Evolutionary conservation across 2,329 filamentous ascomycete species (phyloP), one percentile per base, ranked within the genome.

Genomic region (Fusarium sororula): DNA sequence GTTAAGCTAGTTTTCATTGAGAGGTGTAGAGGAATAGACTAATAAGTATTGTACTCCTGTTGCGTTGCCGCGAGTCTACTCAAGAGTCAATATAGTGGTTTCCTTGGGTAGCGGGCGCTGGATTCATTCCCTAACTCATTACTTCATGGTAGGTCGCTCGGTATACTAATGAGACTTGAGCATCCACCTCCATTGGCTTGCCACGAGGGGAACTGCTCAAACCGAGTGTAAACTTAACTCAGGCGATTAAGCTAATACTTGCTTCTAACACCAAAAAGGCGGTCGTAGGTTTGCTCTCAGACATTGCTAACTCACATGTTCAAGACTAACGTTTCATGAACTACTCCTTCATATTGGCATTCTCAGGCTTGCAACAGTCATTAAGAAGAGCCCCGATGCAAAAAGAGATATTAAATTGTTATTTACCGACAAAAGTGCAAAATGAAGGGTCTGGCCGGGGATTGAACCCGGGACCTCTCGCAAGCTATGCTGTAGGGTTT

Each of bases 381-480:
- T n/a, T 17, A 12, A 20, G 3, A 28, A 30, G n/a, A 24, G 14
- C 18, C 3, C n/a, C 17, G 35, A 22, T 8, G 6, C 24, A 38
- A 38, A 48, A 62, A 24, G 24, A 24, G 24, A 24, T 24, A 24
- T 24, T 24, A 24, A 24, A 24, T 24, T 24, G 24, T 24, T 24
- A 10, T 15, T 12, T 5, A 3, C 15, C 0, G 32, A 2, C 6
- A 22, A 24, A 14, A n/a, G 7, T 4, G n/a, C 37, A 68, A 75
- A 75, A 76, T 42, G 38, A 71, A 76, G 82, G 82, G 82, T 83
- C 82, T 83, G 82, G 82, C 83, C 83, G 83, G 81, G 83, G 82
- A 84, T 84, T 82, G 83, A 84, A 84, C 83, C 82, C 83, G 83
- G 82, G 83, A 84, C 83, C 83, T 84, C 83, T 83, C 83, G 83